Evolutionary conservation across 345 rosid species (phyloP), one percentile per base, ranked within the genome.

Genomic region (Murraya koenigii): DNA sequence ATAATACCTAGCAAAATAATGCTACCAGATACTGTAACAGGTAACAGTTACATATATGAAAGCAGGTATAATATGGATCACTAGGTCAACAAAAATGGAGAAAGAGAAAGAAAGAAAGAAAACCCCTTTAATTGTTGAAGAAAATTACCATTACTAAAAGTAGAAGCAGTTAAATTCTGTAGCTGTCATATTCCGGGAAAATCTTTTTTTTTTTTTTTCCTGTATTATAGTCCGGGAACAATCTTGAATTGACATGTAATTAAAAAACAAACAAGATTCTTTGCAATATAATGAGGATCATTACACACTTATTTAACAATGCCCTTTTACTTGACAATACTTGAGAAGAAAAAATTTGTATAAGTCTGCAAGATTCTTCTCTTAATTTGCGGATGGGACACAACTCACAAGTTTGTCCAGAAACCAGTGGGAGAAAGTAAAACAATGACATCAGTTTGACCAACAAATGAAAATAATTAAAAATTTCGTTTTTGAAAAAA

Each of bases 301-400:
- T 67, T 47, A 58, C 72, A 72, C 77, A 72, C 59, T 66, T 59
- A 36, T 56, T 23, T 72, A 66, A 71, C 68, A 44, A 60, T 8
- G 2, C 41, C 55, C 36, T 66, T 35, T 13, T 14, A 23, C 14
- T 52, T 58, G 47, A 77, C 66, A 66, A 55, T 23, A 54, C 66
- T 32, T 72, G 69, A 44, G 66, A 61, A 80, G 47, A 64, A 44
- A 52, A 44, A 66, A 58, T 76, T 77, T 71, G 60, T 22, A 13
- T 38, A 47, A 32, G 74, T 47, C 71, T 54, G 39, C 47, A 30
- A 69, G 84, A 81, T 77, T 69, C 72, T 81, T 54, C 72, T 69
- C 60, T 26, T 28, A 66, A 65, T 66, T 68, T 20, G 75, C 66
- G 80, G 71, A 76, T 56, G 66, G 39, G 38, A 72, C 35, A 38